Evolutionary conservation across 2,329 filamentous ascomycete genomes (phyloP).

Genomic region (Gnomoniopsis smithogilvyi): DNA sequence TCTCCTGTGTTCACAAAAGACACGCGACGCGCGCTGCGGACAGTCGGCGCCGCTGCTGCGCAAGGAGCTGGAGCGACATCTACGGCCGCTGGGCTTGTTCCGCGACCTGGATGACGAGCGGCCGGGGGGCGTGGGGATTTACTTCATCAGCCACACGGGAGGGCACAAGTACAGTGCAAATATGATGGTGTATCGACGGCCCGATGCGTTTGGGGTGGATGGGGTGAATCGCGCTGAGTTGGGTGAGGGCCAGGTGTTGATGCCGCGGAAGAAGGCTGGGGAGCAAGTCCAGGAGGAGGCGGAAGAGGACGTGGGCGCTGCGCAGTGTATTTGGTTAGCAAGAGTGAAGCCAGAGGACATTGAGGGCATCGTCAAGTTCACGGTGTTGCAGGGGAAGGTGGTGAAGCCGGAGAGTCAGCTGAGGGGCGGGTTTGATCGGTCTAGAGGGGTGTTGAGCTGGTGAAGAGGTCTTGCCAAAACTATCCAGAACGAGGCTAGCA

Average conservation of each 20-base stretch:
- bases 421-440: conserved; percentile 85
- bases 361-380: conserved; percentile 87
- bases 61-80: conserved; percentile 83
- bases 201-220: conserved; percentile 55
- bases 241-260: conserved; percentile 19
- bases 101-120: conserved; percentile 85
- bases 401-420: conserved; percentile 85
- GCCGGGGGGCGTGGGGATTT: conserved; percentile 89
- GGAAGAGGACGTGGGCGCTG: conserved; percentile 59
- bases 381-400: conserved; percentile 88
- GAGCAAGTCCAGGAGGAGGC: conserved; percentile 33
- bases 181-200: conserved; percentile 80
- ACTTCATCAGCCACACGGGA: conserved; percentile 94
- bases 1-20: conserved; percentile 89
- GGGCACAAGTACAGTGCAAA: conserved; percentile 97
- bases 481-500: too few relatives aligned
- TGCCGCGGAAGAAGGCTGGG: conserved; percentile 25
- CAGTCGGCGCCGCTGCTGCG: conserved; percentile 89
- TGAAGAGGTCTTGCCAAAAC: too few relatives aligned
- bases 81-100: conserved; percentile 79
- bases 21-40: conserved; percentile 91
- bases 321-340: conserved; percentile 91
- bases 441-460: conserved; percentile 82
- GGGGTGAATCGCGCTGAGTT: conserved; percentile 35
- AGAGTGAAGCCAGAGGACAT: conserved; percentile 83